Conservation (phyloP, 164 flowering plant genomes). For the Stephania cephalantha region DNA sequence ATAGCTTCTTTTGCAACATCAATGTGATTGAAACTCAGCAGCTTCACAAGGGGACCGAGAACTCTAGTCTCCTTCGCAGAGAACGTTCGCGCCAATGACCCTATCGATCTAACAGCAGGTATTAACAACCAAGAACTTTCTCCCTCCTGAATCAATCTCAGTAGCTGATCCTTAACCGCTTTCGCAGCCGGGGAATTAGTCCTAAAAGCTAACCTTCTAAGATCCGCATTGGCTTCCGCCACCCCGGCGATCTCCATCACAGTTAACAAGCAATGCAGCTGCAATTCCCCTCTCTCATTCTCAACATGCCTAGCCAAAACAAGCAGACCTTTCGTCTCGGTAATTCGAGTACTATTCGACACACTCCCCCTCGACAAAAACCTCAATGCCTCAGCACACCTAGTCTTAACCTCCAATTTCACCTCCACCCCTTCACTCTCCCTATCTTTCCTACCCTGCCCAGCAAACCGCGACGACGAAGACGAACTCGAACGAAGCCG, state of each 20-base stretch:
- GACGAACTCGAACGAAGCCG: conserved; percentile 14
- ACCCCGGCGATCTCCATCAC: conserved; percentile 66
- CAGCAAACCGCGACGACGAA: conserved; percentile 19
- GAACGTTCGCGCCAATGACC: conserved; percentile 70
- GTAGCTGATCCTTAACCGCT: conserved; percentile 63
- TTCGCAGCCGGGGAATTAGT: conserved; percentile 68
- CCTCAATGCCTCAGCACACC: conserved; percentile 68
- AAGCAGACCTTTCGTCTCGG: conserved; percentile 70
- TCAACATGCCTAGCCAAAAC: conserved; percentile 68
- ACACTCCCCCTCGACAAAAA: conserved; percentile 51
- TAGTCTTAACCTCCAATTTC: conserved; percentile 47
- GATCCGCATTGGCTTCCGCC: conserved; percentile 58
- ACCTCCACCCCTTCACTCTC: conserved; percentile 50
- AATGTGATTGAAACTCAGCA: conserved; percentile 30
- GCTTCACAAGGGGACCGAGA: conserved; percentile 44
- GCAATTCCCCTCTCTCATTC: conserved; percentile 58
- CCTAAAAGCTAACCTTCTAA: conserved; percentile 68
- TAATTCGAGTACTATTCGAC: conserved; percentile 53
- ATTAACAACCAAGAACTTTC: conserved; percentile 29
- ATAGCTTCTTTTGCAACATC: conserved; percentile 69
- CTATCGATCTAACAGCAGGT: conserved; percentile 67
- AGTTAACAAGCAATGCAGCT: conserved; percentile 57
- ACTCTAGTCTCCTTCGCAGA: conserved; percentile 70
- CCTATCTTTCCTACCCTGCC: conserved; percentile 38
- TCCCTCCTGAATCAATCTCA: conserved; percentile 42